Conservation (phyloP, 1,139 yeast genomes). For the Suzukiozyma palmioleophila region DNA sequence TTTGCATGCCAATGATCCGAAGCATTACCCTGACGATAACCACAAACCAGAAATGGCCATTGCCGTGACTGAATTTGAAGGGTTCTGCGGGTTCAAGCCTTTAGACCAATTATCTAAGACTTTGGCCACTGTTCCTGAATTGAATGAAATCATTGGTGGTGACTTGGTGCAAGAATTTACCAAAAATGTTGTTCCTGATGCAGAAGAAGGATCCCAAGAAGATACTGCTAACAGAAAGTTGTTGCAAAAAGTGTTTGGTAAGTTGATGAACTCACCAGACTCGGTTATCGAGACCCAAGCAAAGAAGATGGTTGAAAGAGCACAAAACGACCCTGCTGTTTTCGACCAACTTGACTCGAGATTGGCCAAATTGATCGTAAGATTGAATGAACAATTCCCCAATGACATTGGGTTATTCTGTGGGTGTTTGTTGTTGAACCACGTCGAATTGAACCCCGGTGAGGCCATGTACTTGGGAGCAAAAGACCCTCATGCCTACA, state of each 20-base stretch:
- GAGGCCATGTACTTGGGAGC: conserved; percentile 97
- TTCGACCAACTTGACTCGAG: conserved; percentile 42
- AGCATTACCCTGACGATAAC: conserved; percentile 94
- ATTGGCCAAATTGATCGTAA: conserved; percentile 66
- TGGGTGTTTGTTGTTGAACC: conserved; percentile 89
- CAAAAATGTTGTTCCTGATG: conserved; percentile 41
- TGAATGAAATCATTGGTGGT: conserved; percentile 63
- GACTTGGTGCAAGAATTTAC: conserved; percentile 52
- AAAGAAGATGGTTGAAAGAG: conserved; percentile 55
- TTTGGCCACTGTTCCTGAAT: conserved; percentile 70
- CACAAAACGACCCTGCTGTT: conserved; percentile 46
- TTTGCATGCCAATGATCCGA: conserved; percentile 78
- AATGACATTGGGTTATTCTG: conserved; percentile 92
- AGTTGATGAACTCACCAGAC: conserved; percentile 76
- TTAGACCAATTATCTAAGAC: conserved; percentile 67
- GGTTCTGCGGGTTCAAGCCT: conserved; percentile 97
- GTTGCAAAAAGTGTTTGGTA: conserved; percentile 70
- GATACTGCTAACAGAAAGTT: conserved; percentile 55
- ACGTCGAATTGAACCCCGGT: conserved; percentile 78
- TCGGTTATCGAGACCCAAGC: conserved; percentile 52
- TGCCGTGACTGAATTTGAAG: conserved; percentile 93
- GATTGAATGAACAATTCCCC: conserved; percentile 86
- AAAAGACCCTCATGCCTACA: conserved; percentile 97
- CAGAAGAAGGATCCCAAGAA: conserved; percentile 40
- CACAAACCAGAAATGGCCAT: conserved; percentile 99